Percentiles rank a stretch among this genome's conserved stretches.
These are phyloP conservation scores for Drosera capensis DNA, from an alignment of 148 eudicot genomes.

Conservation along the genomic window DNA sequence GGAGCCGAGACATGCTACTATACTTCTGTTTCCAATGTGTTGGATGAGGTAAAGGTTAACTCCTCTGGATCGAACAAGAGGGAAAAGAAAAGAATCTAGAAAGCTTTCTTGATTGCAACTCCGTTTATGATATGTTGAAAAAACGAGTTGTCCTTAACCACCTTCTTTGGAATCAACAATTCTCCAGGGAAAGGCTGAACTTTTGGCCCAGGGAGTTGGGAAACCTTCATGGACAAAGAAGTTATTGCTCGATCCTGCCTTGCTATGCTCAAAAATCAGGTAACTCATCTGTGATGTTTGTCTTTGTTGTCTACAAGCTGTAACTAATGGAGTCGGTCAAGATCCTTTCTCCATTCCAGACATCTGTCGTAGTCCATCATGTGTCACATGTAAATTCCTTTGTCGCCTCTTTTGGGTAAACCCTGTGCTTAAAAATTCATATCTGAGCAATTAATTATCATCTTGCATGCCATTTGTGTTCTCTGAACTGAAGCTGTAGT, in stretches of 20 bases:
- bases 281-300: slow-evolving; percentile 7
- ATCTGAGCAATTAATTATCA: no score
- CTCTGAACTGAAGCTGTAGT: no score
- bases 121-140: slow-evolving; percentile 40
- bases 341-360: no score
- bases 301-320: no score
- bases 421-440: no score
- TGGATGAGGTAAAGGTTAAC: slow-evolving; percentile 37
- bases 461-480: no score
- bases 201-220: slow-evolving; percentile 15
- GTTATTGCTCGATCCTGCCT: slow-evolving; percentile 45
- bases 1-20: slow-evolving; percentile 95
- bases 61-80: neutral
- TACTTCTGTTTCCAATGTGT: slow-evolving; percentile 40
- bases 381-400: no score
- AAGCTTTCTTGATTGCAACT: no score
- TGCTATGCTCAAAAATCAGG: slow-evolving; percentile 86
- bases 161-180: slow-evolving; percentile 73
- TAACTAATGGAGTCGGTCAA: no score
- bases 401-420: no score
- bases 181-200: slow-evolving; percentile 43
- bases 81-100: no score
- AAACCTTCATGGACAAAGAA: slow-evolving; percentile 93
- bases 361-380: no score
- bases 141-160: slow-evolving; percentile 45